Base-by-base conservation (phyloP, 805 yeast genomes). In the Maudiozyma barnettii region DNA sequence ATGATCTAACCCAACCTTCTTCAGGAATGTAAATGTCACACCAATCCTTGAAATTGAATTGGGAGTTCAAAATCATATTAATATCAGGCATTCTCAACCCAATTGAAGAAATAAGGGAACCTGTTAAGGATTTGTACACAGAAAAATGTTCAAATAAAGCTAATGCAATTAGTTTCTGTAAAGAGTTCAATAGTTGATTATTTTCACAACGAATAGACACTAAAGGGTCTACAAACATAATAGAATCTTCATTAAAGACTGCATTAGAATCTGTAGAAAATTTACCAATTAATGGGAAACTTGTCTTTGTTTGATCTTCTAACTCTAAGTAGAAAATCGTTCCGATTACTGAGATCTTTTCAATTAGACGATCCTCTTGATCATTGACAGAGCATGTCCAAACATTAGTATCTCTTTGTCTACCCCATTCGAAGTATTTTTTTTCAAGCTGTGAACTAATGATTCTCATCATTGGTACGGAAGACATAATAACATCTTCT, bases 21-120 rank as follows among this genome's bases (percentile, higher is more conserved):
- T 56, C 64, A 41, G 55, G 57, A 8, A 58, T 40, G 38, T 59
- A 56, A 14, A 64, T 53, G 47, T 60, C 62, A 46, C 68, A 64
- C 68, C 68, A 64, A 49, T 64, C 68, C 46, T 63, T 61, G 47
- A 56, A 64, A 47, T 55, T 60, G 37, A 49, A 60, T 23, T 57
- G 53, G 5, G 63, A 55, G 44, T 57, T 53, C 37, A 64, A 44
- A 3, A 64, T 51, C 14, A 61, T 41, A 43, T 56, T 56, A 39
- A 64, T 63, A 49, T 63, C 66, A 5, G 61, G 55, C 45, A 64
- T 51, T 41, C 48, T 49, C 16, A 55, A 31, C 2, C 65, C 65
- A 43, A 57, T 38, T 2, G 57, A 41, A 2, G 64, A 56, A n/a
- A 61, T 55, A 4, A 62, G 41, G 2, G 61, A 52, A 5, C 60